Evolutionary conservation across 345 rosid species (phyloP).

Genomic region (sweet orange (Citrus sinensis)): DNA sequence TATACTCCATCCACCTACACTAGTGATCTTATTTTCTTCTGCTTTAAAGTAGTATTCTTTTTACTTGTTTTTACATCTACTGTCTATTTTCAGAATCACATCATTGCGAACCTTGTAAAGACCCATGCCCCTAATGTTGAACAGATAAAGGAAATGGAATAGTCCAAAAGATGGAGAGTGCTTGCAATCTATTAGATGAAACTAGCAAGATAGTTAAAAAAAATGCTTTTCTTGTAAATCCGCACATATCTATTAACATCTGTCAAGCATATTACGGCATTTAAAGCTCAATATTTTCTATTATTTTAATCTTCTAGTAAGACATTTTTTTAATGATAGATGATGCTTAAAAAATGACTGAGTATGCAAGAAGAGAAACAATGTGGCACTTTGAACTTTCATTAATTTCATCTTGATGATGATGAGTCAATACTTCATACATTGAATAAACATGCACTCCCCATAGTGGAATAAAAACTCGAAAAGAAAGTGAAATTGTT

Average conservation of each 20-base stretch:
- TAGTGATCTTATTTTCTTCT: neutral
- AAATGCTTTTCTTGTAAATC: neutral
- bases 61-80: neutral
- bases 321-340: neutral
- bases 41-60: neutral
- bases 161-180: neutral
- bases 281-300: neutral
- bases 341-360: neutral
- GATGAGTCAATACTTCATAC: neutral
- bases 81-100: neutral
- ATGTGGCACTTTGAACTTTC: neutral
- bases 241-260: too few relatives aligned
- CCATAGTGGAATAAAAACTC: neutral
- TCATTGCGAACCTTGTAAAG: neutral
- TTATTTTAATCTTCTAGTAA: neutral
- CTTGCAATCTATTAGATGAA: neutral
- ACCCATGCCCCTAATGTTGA: neutral
- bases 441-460: neutral
- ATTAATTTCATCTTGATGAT: neutral
- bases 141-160: neutral
- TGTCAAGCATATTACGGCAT: neutral
- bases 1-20: neutral
- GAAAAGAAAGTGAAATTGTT: neutral
- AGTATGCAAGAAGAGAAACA: neutral
- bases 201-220: neutral